Percentiles rank a stretch among this genome's conserved stretches.
Conservation (phyloP, 139 green algal genomes). For the Trebouxia sp. region DNA sequence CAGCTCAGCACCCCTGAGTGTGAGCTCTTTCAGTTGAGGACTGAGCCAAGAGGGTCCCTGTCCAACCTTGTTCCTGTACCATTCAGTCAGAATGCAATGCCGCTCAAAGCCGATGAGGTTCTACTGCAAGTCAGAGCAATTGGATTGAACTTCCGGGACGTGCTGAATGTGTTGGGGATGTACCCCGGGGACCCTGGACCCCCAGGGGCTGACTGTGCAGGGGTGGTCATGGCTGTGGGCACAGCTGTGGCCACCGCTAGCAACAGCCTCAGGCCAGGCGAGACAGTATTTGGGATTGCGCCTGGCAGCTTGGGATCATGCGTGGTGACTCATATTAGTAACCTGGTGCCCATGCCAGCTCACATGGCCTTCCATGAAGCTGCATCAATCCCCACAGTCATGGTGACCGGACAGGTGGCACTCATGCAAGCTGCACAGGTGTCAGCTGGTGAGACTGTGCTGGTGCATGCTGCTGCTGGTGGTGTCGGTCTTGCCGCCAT, state of each 20-base stretch:
- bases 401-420: constrained; percentile 31
- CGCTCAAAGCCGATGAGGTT: constrained; percentile 5
- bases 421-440: constrained; percentile 22
- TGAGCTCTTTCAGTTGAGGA: constrained; percentile 29
- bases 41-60: constrained; percentile 60
- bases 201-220: constrained; percentile 63
- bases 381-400: constrained; percentile 36
- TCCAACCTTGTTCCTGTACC: constrained; percentile 52
- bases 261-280: constrained; percentile 1
- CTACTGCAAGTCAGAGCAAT: constrained; percentile 48
- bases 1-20: background rate
- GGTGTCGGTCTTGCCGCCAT: constrained; percentile 30
- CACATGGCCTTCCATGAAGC: constrained; percentile 11
- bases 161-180: constrained; percentile 64
- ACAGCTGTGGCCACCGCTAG: background rate
- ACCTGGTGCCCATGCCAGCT: constrained; percentile 16
- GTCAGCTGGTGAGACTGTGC: constrained; percentile 6
- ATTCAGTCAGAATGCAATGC: background rate
- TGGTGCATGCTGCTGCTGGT: constrained; percentile 34
- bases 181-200: constrained; percentile 52
- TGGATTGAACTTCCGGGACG: constrained; percentile 69
- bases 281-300: constrained; percentile 33
- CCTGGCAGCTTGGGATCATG: constrained; percentile 30
- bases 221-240: constrained; percentile 48
- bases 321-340: background rate